Base-by-base conservation (phyloP, 192 early-diverging fungal genomes). In the Haplosporangium gracile region DNA sequence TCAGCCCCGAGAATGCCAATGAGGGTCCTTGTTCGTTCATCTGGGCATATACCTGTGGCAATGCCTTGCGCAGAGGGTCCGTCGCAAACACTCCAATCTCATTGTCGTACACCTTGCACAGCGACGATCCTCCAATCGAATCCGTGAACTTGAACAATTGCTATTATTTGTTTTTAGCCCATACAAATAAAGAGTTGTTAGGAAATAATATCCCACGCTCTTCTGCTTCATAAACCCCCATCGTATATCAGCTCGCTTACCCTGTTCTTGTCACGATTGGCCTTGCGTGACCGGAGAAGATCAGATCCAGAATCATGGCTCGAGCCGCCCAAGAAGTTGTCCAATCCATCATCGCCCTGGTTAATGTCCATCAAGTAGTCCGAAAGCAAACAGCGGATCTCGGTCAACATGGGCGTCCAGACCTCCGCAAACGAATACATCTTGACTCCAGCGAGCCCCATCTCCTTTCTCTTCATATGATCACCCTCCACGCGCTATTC, bases 351-450 rank as follows among this genome's bases (percentile, higher is more conserved):
- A 7, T 29, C 65, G 9, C 72, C 55, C 29, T 85, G 83, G 60
- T 79, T 79, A 34, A 29, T 77, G 26, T 85, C 83, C 83, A 85
- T 85, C 51, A 85, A 75, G 51, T 85, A 85, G 43, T 85, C 83
- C 49, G 83, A 85, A 10, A 85, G 74, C 16, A 85, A 60, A 16
- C 78, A 79, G 1, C 83, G 78, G 15, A 91, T 89, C 75, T 91
- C 91, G 38, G 80, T 83, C 55, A 88, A 81, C 79, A 90, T 88
- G 8, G 88, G 89, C 36, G 63, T 81, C 89, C 89, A 92, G 26
- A 91, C 90, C 32, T 91, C 89, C 26, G 88, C 85, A 79, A 91
- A 91, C 4, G 80, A 79, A 45, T 91, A 89, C 68, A 91, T 82
- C 26, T 78, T 84, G 36, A 89, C 78, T 1, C 83, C 83, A 0